Evolutionary conservation across 2,329 filamentous ascomycete genomes (phyloP), one percentile per base, ranked within the genome.

Genomic region (Cladosporium colombiae): DNA sequence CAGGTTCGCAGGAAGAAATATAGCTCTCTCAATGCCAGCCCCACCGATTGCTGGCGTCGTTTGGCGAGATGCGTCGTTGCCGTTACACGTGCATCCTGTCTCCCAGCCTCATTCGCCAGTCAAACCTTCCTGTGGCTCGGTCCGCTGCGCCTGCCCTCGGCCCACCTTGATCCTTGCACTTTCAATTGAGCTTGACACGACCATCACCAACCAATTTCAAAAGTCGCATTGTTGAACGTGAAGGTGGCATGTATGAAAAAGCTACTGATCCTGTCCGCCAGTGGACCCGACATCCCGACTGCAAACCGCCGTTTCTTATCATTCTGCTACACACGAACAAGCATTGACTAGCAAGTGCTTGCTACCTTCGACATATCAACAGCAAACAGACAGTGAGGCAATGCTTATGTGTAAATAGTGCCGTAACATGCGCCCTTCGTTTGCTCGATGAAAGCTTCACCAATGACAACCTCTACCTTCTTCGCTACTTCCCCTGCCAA

Each of bases 1-100:
- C 57, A 49, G n/a, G 57, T 40, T 57, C 23, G 44, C 57, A 60
- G 40, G 57, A 60, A 60, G 57, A 60, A 60, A 50, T 60, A 44
- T n/a, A 55, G 52, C 52, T 33, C 52, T 55, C 52, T 33, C 52
- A 55, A 55, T 55, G 52, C 52, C 52, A 55, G 52, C 52, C 52
- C 52, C 52, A 55, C 52, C n/a, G 52, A 55, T 31, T 29, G 21
- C n/a, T 55, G 52, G 52, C 52, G 27, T 55, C 52, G 52, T 55
- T 10, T 29, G 55, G 55, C 55, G 55, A 57, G 55, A 57, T 57
- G 55, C 55, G 52, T 33, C 52, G 18, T 5, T 16, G 52, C 52
- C 29, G 8, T 53, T 18, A 55, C 52, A 29, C 25, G 52, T 55
- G 16, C 16, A 21, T 16, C 49, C n/a, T n/a, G 18, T 31, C 52